Percentiles rank a stretch among this genome's conserved stretches.
Conservation (phyloP, 352 stramenopile species). For the Elongisporangium anandrum region DNA sequence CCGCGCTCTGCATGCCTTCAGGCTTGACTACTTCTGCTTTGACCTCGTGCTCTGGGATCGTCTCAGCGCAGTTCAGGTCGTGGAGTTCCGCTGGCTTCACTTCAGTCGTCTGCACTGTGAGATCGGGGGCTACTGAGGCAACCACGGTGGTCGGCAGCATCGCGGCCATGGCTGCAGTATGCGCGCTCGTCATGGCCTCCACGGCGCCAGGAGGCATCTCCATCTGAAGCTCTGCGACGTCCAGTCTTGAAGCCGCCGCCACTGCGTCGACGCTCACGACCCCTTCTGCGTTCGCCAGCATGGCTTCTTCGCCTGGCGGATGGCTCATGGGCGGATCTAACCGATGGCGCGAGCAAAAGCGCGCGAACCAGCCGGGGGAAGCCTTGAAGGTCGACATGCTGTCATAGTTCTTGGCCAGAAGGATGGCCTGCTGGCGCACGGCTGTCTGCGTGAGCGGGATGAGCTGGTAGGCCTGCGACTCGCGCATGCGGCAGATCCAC, state of each 20-base stretch:
- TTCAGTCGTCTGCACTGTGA: slow-evolving; percentile 1
- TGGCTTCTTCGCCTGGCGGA: slow-evolving; percentile 18
- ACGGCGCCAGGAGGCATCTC: neutral
- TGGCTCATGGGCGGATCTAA: slow-evolving; percentile 57
- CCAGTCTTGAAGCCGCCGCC: slow-evolving; percentile 12
- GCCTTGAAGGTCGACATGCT: slow-evolving; percentile 84
- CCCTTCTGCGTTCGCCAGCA: slow-evolving; percentile 26
- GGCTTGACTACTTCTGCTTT: slow-evolving; percentile 34
- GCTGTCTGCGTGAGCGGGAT: slow-evolving; percentile 81
- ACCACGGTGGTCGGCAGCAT: slow-evolving; percentile 1
- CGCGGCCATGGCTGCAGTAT: slow-evolving; percentile 1
- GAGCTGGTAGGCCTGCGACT: slow-evolving; percentile 77
- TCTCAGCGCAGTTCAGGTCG: slow-evolving; percentile 28
- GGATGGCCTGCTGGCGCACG: slow-evolving; percentile 79
- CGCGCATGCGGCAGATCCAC: slow-evolving; percentile 83
- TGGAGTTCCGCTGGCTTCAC: slow-evolving; percentile 8
- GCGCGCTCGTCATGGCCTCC: slow-evolving; percentile 3
- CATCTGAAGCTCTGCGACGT: slow-evolving; percentile 8
- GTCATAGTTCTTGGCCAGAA: slow-evolving; percentile 83
- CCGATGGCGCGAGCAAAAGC: slow-evolving; percentile 83
- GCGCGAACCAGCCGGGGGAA: slow-evolving; percentile 82
- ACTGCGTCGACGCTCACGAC: slow-evolving; percentile 12
- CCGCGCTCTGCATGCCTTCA: slow-evolving; percentile 6
- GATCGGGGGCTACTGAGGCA: neutral
- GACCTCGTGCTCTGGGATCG: slow-evolving; percentile 32